Evolutionary conservation across 2,329 filamentous ascomycete species (phyloP), one percentile per base, ranked within the genome.

Genomic region (Magnaporthiopsis poae): DNA sequence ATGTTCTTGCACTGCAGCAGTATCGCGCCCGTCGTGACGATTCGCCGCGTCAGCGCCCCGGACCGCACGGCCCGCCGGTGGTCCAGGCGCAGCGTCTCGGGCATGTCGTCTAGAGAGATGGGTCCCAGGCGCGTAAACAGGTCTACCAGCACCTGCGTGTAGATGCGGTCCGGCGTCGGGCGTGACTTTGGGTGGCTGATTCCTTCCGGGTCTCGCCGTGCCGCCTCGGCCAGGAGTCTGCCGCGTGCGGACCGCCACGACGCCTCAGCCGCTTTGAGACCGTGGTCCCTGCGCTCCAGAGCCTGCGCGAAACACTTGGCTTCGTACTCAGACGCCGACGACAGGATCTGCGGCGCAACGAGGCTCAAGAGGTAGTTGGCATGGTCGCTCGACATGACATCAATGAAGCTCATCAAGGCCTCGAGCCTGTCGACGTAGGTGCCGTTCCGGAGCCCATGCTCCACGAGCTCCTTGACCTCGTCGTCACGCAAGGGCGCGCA

Each of bases 1-100:
- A 94, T 80, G 71, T 92, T 94, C 79, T 95, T 95, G 75, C 88
- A 89, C 65, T 92, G 91, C 18, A 94, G 79, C 35, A 93, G 79
- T 63, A 94, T 88, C 0, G 90, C 88, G 1, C 89, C 90, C 3
- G 89, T 85, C 0, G 89, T 90, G 29, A 90, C 85, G 71, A 94
- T 88, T 61, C 86, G 84, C 62, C 88, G 77, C 0, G 86, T 81
- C 67, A 86, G 80, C 33, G 78, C 75, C 11, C 86, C 84, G 63
- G 86, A 82, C 29, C 81, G 80, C 2, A 78, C 76, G 60, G 91
- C 84, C 21, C 90, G 88, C 65, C 82, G 83, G 60, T 80, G 74
- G 71, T 95, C 91, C 1, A 94, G 83, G 18, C 81, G 80, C 27
- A 95, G 83, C 68, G 91, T 93, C 73, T 94, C 91, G 0, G 90